phyloP scores from a whole-genome alignment of 441 rosid species.

The Sinapis alba region DNA sequence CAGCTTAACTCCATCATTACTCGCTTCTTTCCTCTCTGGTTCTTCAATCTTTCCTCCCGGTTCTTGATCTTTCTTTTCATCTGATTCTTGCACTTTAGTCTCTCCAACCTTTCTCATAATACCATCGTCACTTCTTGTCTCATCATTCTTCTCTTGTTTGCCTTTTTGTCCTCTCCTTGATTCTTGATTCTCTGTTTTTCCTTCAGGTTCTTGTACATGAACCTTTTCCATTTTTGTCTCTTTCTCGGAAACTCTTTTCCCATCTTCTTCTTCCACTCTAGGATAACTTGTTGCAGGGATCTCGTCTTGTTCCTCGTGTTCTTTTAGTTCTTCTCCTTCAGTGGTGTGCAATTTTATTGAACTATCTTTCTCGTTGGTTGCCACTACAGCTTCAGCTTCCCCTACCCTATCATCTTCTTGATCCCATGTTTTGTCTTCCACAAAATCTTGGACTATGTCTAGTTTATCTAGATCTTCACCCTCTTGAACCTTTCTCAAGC shows the following conservation, averaged over 20 bases:
- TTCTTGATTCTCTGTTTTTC: conserved; percentile 18
- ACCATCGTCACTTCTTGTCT: conserved; percentile 22
- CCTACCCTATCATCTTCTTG: conserved; percentile 3
- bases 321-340: conserved; percentile 5
- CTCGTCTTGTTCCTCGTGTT: conserved; percentile 2
- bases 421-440: neutral
- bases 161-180: neutral
- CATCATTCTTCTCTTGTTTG: conserved; percentile 17
- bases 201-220: conserved; percentile 12
- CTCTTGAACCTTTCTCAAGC: conserved; percentile 24
- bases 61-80: conserved; percentile 8
- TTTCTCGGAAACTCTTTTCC: conserved; percentile 2
- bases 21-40: neutral
- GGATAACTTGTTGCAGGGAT: neutral
- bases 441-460: neutral
- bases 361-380: neutral
- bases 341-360: neutral
- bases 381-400: conserved; percentile 23
- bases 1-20: neutral
- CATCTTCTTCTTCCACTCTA: neutral
- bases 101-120: conserved; percentile 14
- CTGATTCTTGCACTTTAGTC: conserved; percentile 27
- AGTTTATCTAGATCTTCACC: neutral
- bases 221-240: neutral
- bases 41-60: neutral